Percentiles rank a stretch among this genome's conserved stretches.
Conservation (phyloP, 2,329 filamentous ascomycete genomes). For the Diaporthe batatas region DNA sequence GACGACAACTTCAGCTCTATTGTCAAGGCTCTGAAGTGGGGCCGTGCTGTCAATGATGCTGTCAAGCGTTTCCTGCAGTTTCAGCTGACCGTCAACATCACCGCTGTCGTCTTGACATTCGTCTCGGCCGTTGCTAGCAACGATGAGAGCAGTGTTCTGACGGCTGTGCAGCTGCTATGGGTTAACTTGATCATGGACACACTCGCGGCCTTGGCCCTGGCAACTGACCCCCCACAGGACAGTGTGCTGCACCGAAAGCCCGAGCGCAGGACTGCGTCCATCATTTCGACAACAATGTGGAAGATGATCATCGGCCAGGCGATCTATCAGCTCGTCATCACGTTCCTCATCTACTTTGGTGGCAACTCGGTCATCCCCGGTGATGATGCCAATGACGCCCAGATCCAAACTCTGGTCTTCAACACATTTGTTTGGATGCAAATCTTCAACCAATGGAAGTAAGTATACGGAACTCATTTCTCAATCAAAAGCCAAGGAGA, state of each 20-base stretch:
- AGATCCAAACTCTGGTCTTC: conserved; percentile 88
- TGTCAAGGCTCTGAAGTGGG: conserved; percentile 86
- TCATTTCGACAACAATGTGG: conserved; percentile 95
- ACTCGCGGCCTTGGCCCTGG: conserved; percentile 88
- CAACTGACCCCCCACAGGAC: conserved; percentile 89
- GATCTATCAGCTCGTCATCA: conserved; percentile 85
- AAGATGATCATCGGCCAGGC: conserved; percentile 98
- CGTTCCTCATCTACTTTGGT: conserved; percentile 82
- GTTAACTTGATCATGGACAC: conserved; percentile 99
- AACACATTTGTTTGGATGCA: conserved; percentile 99
- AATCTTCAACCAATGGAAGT: conserved; percentile 98
- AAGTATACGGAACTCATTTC: conserved; percentile 59
- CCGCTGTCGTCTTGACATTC: conserved; percentile 88
- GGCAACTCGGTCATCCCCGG: conserved; percentile 51
- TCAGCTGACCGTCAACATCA: conserved; percentile 91
- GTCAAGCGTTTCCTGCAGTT: conserved; percentile 84
- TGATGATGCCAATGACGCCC: conserved; percentile 55
- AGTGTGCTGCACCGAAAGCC: conserved; percentile 84
- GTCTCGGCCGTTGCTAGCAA: conserved; percentile 83
- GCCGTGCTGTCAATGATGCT: conserved; percentile 81
- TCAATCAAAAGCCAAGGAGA: neutral
- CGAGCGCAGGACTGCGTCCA: conserved; percentile 67
- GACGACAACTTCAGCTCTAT: conserved; percentile 92
- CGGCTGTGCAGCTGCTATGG: conserved; percentile 92
- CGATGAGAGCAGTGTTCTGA: conserved; percentile 81